Base-by-base conservation (phyloP, 2,329 filamentous ascomycete genomes). In the Volutella citrinella region DNA sequence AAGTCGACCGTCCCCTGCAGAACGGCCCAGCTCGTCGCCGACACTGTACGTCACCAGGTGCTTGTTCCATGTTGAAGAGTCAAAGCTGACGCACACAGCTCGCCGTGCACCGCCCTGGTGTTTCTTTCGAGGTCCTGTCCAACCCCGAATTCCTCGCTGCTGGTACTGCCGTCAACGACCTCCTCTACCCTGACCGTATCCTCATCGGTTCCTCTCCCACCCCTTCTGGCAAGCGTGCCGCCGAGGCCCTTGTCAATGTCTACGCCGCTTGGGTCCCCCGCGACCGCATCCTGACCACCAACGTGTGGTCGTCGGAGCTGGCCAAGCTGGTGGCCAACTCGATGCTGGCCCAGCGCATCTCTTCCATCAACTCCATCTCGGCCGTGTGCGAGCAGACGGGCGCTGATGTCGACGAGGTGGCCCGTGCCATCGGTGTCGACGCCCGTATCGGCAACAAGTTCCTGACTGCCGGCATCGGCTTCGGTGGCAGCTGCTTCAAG, bases 121-220 rank as follows among this genome's bases (percentile, higher is more conserved):
- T 80, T 10, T 71, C 74, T 42, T 89, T 89, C 54, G 82, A 89
- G 55, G 78, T 90, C 35, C 72, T 90, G 17, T 88, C 84, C 27
- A 90, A 90, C 61, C 86, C 86, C 6, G 86, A 91, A 57, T 91
- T 90, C 55, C 67, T 91, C 26, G 82, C 86, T 17, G 85, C 86
- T 45, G 86, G 86, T 32, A 87, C 83, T 5, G 85, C 86, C 5
- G 75, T 90, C 42, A 68, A 74, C 27, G 81, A 90, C 54, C 69
- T 91, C 8, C 70, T 87, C 30, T 63, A 72, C 40, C 85, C 86
- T 7, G 82, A 87, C 53, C 77, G 86, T 17, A 77, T 91, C 11
- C 68, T 91, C 25, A 88, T 91, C 54, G 86, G 86, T 11, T 87
- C 77, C 4, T 68, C 74, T 7, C 69, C 69, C 6, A 85, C 82